Evolutionary conservation across 495 filamentous ascomycete species (phyloP), one percentile per base, ranked within the genome.

Genomic region (Penicillium psychrofluorescens): DNA sequence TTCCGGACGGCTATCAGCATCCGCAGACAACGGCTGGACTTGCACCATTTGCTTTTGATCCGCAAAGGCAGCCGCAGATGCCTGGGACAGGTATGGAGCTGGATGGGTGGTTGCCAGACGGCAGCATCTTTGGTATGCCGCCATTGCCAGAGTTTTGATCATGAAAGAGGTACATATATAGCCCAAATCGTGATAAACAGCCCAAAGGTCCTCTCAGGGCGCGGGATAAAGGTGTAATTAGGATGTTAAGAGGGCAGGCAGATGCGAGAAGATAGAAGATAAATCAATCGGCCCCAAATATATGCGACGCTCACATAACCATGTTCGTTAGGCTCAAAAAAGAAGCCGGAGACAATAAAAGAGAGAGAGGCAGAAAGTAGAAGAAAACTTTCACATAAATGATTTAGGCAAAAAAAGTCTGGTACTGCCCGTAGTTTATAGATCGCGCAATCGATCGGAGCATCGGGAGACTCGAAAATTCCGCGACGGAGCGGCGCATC

Each of bases 71-170:
- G 38, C 48, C 43, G 28, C 59, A 45, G 14, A 50, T 43, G 29
- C 29, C 50, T 6, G 47, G 48, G 8, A 53, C 58, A 14, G 53
- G 59, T 27, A 61, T 68, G 57, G 64, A 66, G 34, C 27, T 68
- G 29, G 64, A 68, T 46, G 64, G 59, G 0, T 68, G 64, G 64
- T 39, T 66, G 36, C 59, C 64, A 8, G 59, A 62, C 35, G 61
- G 61, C 11, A 62, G 56, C 43, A 51, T 68, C 4, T 66, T 54
- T 43, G 63, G 59, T 8, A 54, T 63, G 56, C 56, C 55, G 11
- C 53, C 50, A 22, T 48, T 68, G 46, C 62, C 64, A 40, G 62
- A 58, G n/a, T 58, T 64, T 43, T 68, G 48, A 61, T 29, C 6
- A 14, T n/a, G 27, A 29, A 11, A 29, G 9, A 6, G 32, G 10